Conservation (phyloP, 176 grass and related monocot genomes). For the Paspalum notatum region DNA sequence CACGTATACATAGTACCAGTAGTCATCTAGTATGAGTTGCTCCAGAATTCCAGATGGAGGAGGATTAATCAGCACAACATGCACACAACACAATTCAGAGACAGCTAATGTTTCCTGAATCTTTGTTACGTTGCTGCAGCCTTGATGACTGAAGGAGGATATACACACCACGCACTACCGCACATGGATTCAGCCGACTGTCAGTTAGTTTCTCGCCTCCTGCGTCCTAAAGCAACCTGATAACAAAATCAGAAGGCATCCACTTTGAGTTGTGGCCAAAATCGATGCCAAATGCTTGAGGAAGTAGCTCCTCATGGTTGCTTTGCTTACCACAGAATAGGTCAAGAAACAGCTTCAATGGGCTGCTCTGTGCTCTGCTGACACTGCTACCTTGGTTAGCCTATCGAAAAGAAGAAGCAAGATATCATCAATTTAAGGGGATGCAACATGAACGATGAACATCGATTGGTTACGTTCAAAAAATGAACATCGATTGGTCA, state of each 20-base stretch:
- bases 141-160: background rate
- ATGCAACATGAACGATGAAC: background rate
- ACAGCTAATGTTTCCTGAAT: background rate
- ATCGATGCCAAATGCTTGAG: background rate
- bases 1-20: too few relatives aligned
- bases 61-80: background rate
- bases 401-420: background rate
- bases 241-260: background rate
- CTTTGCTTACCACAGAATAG: conserved; percentile 33
- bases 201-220: conserved; percentile 16
- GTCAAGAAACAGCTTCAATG: conserved; percentile 35
- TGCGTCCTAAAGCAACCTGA: conserved; percentile 53
- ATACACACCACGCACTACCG: background rate
- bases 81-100: background rate
- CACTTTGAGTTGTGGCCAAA: background rate
- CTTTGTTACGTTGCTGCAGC: background rate
- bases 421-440: background rate
- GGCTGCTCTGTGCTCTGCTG: conserved; percentile 21
- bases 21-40: too few relatives aligned
- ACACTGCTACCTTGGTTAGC: conserved; percentile 2
- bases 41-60: too few relatives aligned
- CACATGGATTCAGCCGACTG: background rate
- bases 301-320: background rate
- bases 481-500: background rate
- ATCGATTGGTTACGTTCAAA: background rate